phyloP scores from a whole-genome alignment of 306 rosid genomes.

The Dalbergia cochinchinensis region DNA sequence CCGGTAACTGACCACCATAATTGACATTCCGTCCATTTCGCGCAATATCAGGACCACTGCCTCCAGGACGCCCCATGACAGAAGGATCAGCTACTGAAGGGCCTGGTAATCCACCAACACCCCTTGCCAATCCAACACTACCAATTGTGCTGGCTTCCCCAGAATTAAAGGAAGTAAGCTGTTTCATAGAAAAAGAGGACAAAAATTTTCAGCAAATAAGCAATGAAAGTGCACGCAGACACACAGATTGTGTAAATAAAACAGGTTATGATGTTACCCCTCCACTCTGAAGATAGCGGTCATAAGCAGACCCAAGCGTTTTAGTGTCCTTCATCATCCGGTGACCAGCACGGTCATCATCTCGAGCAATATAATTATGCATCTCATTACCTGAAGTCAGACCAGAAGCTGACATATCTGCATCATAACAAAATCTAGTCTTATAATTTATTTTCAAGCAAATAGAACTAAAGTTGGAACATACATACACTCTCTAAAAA shows the following conservation, averaged over 20 bases:
- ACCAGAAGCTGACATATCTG: constrained; percentile 65
- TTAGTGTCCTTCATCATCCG: constrained; percentile 64
- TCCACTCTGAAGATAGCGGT: constrained; percentile 79
- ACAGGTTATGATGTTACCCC: constrained; percentile 62
- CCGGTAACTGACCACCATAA: constrained; percentile 64
- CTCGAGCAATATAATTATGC: constrained; percentile 63
- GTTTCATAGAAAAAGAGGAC: constrained; percentile 52
- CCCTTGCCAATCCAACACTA: constrained; percentile 69
- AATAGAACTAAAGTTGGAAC: constrained; percentile 23
- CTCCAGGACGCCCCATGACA: constrained; percentile 56
- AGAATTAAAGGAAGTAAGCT: constrained; percentile 65
- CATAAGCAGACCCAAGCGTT: constrained; percentile 82
- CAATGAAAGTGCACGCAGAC: constrained; percentile 9
- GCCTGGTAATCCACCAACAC: constrained; percentile 61
- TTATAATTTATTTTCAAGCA: constrained; percentile 4
- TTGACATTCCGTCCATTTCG: constrained; percentile 60
- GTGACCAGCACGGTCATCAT: constrained; percentile 60
- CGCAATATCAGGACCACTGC: constrained; percentile 61
- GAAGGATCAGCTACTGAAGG: constrained; percentile 62
- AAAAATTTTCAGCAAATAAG: constrained; percentile 45
- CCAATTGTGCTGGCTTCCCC: constrained; percentile 68
- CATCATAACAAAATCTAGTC: constrained; percentile 35
- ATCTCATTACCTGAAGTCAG: constrained; percentile 69
- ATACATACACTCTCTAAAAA: background rate
- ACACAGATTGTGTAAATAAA: constrained; percentile 21